phyloP scores from a whole-genome alignment of 2,329 filamentous ascomycete species.

The Akanthomyces dipterigenus region DNA sequence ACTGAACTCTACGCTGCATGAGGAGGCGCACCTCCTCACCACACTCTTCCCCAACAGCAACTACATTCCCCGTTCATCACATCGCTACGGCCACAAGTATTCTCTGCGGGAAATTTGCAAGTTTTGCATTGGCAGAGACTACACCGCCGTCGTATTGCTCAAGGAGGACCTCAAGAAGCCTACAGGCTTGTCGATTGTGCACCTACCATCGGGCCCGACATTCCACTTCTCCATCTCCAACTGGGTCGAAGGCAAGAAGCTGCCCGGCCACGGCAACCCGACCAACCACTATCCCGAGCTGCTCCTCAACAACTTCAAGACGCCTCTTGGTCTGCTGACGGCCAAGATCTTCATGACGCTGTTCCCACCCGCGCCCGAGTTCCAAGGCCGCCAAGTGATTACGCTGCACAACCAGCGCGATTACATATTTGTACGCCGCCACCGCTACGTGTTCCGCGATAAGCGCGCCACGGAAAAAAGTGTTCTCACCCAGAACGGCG shows the following conservation, averaged over 20 bases:
- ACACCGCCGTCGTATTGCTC: constrained; percentile 76
- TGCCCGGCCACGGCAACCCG: constrained; percentile 82
- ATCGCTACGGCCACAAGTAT: constrained; percentile 84
- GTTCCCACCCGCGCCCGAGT: constrained; percentile 68
- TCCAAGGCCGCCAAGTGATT: constrained; percentile 81
- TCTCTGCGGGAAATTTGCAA: constrained; percentile 82
- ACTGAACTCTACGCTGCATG: constrained; percentile 80
- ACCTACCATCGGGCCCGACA: constrained; percentile 78
- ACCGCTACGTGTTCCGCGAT: constrained; percentile 89
- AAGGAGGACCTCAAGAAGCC: constrained; percentile 87
- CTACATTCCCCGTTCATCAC: constrained; percentile 80
- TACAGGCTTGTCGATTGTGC: constrained; percentile 73
- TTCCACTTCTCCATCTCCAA: constrained; percentile 90
- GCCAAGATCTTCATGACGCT: constrained; percentile 65
- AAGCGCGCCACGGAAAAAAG: constrained; percentile 82
- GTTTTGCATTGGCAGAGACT: constrained; percentile 76
- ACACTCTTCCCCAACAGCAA: constrained; percentile 77
- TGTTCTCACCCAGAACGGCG: constrained; percentile 73
- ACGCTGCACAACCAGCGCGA: constrained; percentile 93
- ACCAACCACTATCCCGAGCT: constrained; percentile 89
- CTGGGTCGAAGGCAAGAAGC: constrained; percentile 80
- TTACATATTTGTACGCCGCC: constrained; percentile 87
- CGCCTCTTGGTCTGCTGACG: constrained; percentile 79
- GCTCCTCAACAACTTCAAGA: constrained; percentile 90
- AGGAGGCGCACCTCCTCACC: constrained; percentile 71